Evolutionary conservation across 148 eudicot genomes (phyloP).

Genomic region (Rhododendron griersonianum): DNA sequence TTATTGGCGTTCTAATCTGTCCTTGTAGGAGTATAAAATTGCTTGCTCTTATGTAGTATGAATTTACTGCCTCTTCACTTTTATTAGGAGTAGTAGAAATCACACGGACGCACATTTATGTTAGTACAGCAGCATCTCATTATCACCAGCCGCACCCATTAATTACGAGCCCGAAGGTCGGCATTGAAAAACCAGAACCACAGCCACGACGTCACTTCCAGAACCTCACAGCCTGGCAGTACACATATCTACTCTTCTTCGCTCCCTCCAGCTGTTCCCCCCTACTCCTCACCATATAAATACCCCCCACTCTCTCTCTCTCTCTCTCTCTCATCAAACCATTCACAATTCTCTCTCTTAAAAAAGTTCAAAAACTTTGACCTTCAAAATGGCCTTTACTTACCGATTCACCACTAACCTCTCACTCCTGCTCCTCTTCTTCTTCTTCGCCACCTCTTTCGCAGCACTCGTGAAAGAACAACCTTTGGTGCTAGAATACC

Average conservation of each 20-base stretch:
- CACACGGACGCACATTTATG: not conserved
- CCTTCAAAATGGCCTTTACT: slow-evolving; percentile 18
- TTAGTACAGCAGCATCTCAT: not conserved
- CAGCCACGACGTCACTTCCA: slow-evolving; percentile 22
- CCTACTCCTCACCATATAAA: not conserved
- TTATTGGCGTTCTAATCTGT: too few relatives aligned
- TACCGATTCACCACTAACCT: slow-evolving; percentile 24
- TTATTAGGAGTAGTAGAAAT: not conserved
- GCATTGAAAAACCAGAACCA: not conserved
- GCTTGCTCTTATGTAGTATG: too few relatives aligned
- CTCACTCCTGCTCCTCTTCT: not conserved
- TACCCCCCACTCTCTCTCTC: not conserved
- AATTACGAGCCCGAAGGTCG: not conserved
- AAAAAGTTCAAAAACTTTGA: not conserved
- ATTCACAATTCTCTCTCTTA: not conserved
- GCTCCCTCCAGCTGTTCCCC: slow-evolving; percentile 34
- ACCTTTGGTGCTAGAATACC: slow-evolving; percentile 46
- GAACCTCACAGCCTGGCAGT: slow-evolving; percentile 33
- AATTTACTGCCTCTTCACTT: too few relatives aligned
- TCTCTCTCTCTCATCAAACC: not conserved
- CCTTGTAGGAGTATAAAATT: too few relatives aligned
- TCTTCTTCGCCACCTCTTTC: slow-evolving; percentile 9
- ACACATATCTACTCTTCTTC: not conserved
- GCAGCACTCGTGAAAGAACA: slow-evolving; percentile 41
- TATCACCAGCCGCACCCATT: not conserved